Percentiles rank a stretch among this genome's conserved stretches.
Conservation (phyloP, 2,329 filamentous ascomycete species). For the Karstenula rhodostoma region DNA sequence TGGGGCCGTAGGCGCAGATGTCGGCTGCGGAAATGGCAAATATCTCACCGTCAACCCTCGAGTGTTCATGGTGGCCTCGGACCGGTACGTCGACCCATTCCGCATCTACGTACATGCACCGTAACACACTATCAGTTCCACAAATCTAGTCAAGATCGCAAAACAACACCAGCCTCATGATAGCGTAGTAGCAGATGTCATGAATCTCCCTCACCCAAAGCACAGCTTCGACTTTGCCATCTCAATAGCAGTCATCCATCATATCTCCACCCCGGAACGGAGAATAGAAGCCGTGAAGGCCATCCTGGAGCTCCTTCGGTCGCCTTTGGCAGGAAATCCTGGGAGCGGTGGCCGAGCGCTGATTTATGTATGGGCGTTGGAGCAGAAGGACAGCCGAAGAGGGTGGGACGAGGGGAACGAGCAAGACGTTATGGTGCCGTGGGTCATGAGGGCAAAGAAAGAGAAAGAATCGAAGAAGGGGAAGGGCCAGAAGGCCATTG, state of each 20-base stretch:
- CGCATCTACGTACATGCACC: background rate
- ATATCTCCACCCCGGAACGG: slow-evolving; percentile 80
- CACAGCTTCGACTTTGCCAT: slow-evolving; percentile 83
- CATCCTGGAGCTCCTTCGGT: slow-evolving; percentile 72
- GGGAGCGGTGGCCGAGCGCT: slow-evolving; percentile 69
- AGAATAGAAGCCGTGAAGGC: slow-evolving; percentile 75
- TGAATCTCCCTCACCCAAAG: slow-evolving; percentile 79
- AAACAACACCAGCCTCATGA: slow-evolving; percentile 65
- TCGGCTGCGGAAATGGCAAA: slow-evolving; percentile 97
- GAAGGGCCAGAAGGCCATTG: slow-evolving; percentile 15
- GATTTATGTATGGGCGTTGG: slow-evolving; percentile 94
- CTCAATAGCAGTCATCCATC: slow-evolving; percentile 92
- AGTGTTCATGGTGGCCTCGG: slow-evolving; percentile 83
- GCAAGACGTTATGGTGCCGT: slow-evolving; percentile 95
- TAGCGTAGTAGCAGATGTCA: slow-evolving; percentile 80
- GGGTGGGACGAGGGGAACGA: slow-evolving; percentile 86
- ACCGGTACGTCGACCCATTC: slow-evolving; percentile 66
- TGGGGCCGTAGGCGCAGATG: slow-evolving; percentile 84
- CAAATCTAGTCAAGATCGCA: slow-evolving; percentile 67
- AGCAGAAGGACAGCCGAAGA: slow-evolving; percentile 84
- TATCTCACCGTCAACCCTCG: slow-evolving; percentile 81
- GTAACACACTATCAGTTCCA: slow-evolving; percentile 56
- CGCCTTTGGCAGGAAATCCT: slow-evolving; percentile 11
- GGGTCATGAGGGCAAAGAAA: slow-evolving; percentile 72
- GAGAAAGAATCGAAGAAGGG: slow-evolving; percentile 34